Percentiles rank a stretch among this genome's conserved stretches.
phyloP scores from a whole-genome alignment of 371 early-diverging fungal species.

The Mucor piriformis region DNA sequence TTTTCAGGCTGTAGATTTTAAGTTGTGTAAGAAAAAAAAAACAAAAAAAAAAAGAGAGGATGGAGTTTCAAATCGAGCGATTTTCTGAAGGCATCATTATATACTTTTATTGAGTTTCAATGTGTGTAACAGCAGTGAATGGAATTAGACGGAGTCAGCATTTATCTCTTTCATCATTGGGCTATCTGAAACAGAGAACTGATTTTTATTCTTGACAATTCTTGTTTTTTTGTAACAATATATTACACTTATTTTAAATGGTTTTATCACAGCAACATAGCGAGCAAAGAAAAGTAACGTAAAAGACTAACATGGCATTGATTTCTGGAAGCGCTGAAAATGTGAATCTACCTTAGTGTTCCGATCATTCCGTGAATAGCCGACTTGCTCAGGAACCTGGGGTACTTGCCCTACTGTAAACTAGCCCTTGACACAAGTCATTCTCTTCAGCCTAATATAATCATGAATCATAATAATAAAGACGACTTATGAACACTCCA shows the following conservation, averaged over 20 bases:
- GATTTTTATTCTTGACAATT: background rate
- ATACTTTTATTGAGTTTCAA: conserved; percentile 1
- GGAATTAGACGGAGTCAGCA: conserved; percentile 16
- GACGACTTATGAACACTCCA: background rate
- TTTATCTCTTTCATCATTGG: background rate
- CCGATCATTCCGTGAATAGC: conserved; percentile 38
- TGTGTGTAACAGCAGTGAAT: conserved; percentile 1
- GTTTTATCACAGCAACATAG: background rate
- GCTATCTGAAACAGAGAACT: background rate
- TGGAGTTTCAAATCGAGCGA: conserved; percentile 8
- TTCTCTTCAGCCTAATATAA: background rate
- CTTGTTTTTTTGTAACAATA: background rate
- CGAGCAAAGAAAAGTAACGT: background rate
- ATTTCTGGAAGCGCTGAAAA: background rate
- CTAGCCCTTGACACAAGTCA: background rate
- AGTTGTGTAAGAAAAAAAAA: background rate
- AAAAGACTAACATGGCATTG: background rate
- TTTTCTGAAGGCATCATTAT: background rate
- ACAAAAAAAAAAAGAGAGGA: background rate
- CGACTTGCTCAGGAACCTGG: conserved; percentile 12
- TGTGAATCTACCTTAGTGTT: conserved; percentile 9
- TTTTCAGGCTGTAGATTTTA: background rate
- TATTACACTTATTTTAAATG: background rate
- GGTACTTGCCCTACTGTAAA: background rate
- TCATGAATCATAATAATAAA: background rate